Conservation (phyloP, 768 basidiomycete genomes). For the Pleurotus pulmonarius region DNA sequence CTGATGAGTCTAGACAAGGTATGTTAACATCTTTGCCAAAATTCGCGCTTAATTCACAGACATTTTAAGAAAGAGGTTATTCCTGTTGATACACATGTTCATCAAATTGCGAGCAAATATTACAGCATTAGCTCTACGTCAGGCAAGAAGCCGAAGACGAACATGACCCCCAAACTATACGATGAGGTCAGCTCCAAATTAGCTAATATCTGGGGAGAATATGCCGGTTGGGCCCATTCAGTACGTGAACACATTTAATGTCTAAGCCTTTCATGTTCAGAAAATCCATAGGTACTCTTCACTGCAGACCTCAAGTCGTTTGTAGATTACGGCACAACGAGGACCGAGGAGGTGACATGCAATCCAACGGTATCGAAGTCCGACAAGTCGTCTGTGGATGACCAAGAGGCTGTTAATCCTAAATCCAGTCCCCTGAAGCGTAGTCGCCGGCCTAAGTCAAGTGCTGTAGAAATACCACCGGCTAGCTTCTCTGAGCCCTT, state of each 20-base stretch:
- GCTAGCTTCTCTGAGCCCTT: too few species aligned
- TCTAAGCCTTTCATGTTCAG: not conserved
- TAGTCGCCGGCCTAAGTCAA: too few species aligned
- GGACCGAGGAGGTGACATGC: slow-evolving; percentile 10
- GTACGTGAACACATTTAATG: slow-evolving; percentile 37
- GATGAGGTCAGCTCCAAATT: slow-evolving; percentile 65
- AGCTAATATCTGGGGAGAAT: slow-evolving; percentile 68
- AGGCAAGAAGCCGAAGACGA: slow-evolving; percentile 33
- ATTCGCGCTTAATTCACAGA: not conserved
- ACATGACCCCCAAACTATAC: slow-evolving; percentile 77
- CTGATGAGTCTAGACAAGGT: slow-evolving; percentile 94
- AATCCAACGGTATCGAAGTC: not conserved
- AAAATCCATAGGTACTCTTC: slow-evolving; percentile 58
- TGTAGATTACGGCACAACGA: slow-evolving; percentile 49
- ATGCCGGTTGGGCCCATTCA: slow-evolving; percentile 90
- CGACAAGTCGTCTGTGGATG: not conserved
- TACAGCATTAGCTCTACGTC: slow-evolving; percentile 55
- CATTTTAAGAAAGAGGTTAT: slow-evolving; percentile 68
- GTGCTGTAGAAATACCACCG: too few species aligned
- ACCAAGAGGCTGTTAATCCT: too few species aligned
- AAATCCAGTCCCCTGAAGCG: too few species aligned
- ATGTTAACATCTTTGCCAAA: not conserved
- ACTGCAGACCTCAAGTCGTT: slow-evolving; percentile 73
- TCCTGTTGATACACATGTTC: slow-evolving; percentile 95
- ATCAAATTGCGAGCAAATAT: slow-evolving; percentile 81